Conservation (phyloP, 1,284 basidiomycete genomes). For the Ceratobasidium sp. region DNA sequence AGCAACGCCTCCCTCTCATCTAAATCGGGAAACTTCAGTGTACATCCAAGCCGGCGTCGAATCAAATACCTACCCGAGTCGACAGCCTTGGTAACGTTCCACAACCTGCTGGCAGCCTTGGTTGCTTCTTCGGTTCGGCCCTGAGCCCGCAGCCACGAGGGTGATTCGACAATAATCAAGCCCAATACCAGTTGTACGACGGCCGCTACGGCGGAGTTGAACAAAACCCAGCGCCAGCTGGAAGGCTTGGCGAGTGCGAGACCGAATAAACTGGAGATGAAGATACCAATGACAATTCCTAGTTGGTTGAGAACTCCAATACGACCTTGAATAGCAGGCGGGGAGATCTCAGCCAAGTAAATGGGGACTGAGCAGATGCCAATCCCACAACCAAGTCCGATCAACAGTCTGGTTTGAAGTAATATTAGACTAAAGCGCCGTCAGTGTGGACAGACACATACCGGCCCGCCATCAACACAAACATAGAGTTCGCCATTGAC, state of each 20-base stretch:
- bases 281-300: constrained; percentile 85
- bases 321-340: constrained; percentile 76
- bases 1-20: constrained; percentile 51
- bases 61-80: constrained; percentile 52
- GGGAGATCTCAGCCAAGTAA: constrained; percentile 86
- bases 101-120: constrained; percentile 64
- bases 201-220: constrained; percentile 73
- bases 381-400: constrained; percentile 84
- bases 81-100: constrained; percentile 60
- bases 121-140: constrained; percentile 68
- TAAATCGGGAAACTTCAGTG: constrained; percentile 52
- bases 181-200: constrained; percentile 71
- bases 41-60: constrained; percentile 48
- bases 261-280: constrained; percentile 79
- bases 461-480: constrained; percentile 76
- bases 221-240: constrained; percentile 80
- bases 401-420: constrained; percentile 69
- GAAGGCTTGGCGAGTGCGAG: constrained; percentile 72
- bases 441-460: constrained; percentile 54
- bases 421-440: neutral
- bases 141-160: constrained; percentile 70
- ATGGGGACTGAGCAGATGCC: constrained; percentile 89
- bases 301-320: constrained; percentile 90
- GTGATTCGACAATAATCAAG: constrained; percentile 72
- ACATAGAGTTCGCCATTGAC: constrained; percentile 71